Percentiles rank a stretch among this genome's conserved stretches.
Evolutionary conservation across 2,329 filamentous ascomycete genomes (phyloP).

Genomic region (Fusarium neocosmosporiellum): DNA sequence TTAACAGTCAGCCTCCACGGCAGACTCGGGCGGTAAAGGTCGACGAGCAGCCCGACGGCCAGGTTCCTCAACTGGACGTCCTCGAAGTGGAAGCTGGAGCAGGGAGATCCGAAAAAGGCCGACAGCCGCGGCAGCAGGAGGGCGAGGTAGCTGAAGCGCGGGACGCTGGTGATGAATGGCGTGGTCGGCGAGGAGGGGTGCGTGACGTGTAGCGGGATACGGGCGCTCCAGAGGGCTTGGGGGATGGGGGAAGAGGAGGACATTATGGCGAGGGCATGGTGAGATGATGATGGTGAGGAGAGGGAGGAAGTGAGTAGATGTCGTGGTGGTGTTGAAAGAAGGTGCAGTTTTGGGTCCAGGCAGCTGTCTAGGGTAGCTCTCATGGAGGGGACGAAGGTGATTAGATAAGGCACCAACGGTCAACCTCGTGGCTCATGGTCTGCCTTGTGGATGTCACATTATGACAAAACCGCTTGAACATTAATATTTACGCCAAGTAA

Average conservation of each 20-base stretch:
- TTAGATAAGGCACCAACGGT: slow-evolving; percentile 3
- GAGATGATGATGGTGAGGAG: slow-evolving; percentile 2
- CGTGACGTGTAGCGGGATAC: slow-evolving; percentile 66
- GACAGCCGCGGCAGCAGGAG: slow-evolving; percentile 66
- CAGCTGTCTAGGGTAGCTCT: slow-evolving; percentile 10
- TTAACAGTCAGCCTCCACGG: slow-evolving; percentile 67
- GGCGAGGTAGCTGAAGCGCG: slow-evolving; percentile 70
- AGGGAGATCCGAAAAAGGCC: slow-evolving; percentile 63
- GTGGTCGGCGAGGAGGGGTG: slow-evolving; percentile 59
- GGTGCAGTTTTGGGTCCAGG: background rate
- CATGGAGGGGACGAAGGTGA: background rate
- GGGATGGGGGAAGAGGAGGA: slow-evolving; percentile 48
- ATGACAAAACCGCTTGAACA: no score
- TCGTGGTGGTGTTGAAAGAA: background rate
- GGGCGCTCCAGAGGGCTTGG: slow-evolving; percentile 65
- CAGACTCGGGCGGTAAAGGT: slow-evolving; percentile 65
- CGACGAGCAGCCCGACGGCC: slow-evolving; percentile 64
- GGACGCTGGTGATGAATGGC: slow-evolving; percentile 65
- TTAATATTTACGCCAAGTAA: no score
- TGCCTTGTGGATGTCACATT: background rate
- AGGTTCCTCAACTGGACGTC: slow-evolving; percentile 65
- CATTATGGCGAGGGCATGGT: slow-evolving; percentile 41
- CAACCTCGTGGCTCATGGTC: background rate
- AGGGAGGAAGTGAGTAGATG: background rate
- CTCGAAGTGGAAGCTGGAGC: slow-evolving; percentile 70